Base-by-base conservation (phyloP, 768 basidiomycete species). In the Polyporus arcularius region DNA sequence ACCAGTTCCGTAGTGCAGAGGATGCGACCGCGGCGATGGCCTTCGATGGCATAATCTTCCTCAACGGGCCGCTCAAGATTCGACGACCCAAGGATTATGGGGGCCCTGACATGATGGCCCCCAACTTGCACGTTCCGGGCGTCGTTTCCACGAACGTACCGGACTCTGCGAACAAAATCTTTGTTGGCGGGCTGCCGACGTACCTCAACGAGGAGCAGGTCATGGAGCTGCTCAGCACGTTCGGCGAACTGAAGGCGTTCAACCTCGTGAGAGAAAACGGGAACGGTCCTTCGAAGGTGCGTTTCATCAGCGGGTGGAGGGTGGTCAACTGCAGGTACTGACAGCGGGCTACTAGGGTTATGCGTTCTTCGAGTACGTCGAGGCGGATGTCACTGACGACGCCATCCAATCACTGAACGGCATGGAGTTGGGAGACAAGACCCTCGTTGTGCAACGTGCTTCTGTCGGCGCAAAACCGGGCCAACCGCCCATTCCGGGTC, bases 151-250 rank as follows among this genome's bases (percentile, higher is more conserved):
- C 93, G 55, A 96, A 95, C 67, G 94, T 98, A 26, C 94, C 95
- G 18, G 97, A 99, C 74, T 95, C 95, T 28, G 90, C 92, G 75
- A 96, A 98, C 85, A 98, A 98, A 79, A 82, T 99, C 55, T 99
- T 98, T 70, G 90, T 99, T 61, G 97, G 97, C 45, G 96, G 96
- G 55, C 79, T 99, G 58, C 97, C 97, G 15, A 84, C 91, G 21
- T 98, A 98, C 74, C 85, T 99, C 50, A 96, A 93, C 69, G 97
- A 99, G 75, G 97, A 97, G 71, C 96, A 98, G 76, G 97, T 98
- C 60, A 94, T 96, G 87, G 97, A 99, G 73, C 74, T 99, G 35
- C 81, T 99, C 64, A 98, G 94, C 80, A 94, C 89, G 71, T 99
- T 99, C 70, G 97, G 97, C 59, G 97, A 98, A 62, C 84, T 99